Evolutionary conservation across 192 early-diverging fungal genomes (phyloP).

Genomic region (Podila verticillata): DNA sequence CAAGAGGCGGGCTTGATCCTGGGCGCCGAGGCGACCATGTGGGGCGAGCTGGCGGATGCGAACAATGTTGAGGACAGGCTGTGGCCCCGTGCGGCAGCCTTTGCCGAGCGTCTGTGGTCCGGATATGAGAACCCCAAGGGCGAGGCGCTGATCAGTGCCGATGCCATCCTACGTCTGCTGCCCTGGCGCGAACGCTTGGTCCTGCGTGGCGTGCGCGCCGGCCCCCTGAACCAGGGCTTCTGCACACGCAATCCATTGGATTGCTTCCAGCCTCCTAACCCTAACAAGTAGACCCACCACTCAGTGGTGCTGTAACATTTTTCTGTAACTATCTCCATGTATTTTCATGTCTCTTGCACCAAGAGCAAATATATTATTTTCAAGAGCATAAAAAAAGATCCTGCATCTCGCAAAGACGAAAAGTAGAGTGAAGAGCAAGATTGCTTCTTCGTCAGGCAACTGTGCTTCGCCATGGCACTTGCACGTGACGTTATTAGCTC

Average conservation of each 20-base stretch:
- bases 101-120: slow-evolving; percentile 48
- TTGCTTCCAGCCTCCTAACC: slow-evolving; percentile 51
- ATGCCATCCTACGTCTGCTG: slow-evolving; percentile 66
- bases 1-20: slow-evolving; percentile 35
- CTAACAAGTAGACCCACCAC: slow-evolving; percentile 5
- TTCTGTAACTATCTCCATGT: too few species aligned
- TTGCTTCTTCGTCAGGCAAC: too few species aligned
- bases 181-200: slow-evolving; percentile 70
- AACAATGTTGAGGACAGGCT: slow-evolving; percentile 36
- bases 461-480: too few species aligned
- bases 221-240: slow-evolving; percentile 71
- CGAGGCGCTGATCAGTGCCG: slow-evolving; percentile 60
- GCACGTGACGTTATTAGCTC: too few species aligned
- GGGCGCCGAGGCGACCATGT: slow-evolving; percentile 44
- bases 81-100: slow-evolving; percentile 40
- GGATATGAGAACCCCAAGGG: slow-evolving; percentile 56
- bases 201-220: slow-evolving; percentile 65
- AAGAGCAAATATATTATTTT: too few species aligned
- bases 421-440: too few species aligned
- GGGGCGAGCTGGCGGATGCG: slow-evolving; percentile 42
- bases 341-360: too few species aligned
- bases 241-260: slow-evolving; percentile 67
- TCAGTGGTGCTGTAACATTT: too few species aligned
- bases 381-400: too few species aligned
- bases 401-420: too few species aligned